These are phyloP conservation scores for Boletus rufocinnamomeus DNA, from an alignment of 768 basidiomycete species.

Conservation along the genomic window DNA sequence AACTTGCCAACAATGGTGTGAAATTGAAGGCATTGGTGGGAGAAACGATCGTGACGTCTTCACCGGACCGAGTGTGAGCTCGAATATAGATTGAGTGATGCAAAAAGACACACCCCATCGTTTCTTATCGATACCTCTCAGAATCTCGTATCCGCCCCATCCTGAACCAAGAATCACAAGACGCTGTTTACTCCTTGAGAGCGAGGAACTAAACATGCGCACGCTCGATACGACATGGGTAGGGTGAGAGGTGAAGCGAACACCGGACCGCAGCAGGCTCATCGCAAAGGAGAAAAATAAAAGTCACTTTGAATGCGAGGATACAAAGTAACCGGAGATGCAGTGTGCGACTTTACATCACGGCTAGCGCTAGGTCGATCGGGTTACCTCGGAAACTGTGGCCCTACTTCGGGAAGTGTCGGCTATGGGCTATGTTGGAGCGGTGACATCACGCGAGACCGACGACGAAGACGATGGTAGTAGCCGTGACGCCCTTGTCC, in stretches of 20 bases:
- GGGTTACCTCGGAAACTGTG: conserved; percentile 20
- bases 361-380: not conserved
- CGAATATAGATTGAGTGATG: not conserved
- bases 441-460: conserved; percentile 9
- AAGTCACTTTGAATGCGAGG: not conserved
- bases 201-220: conserved; percentile 44
- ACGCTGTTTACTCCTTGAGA: conserved; percentile 36
- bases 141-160: conserved; percentile 76
- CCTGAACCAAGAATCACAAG: conserved; percentile 75
- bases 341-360: too few species aligned
- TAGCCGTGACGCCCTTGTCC: conserved; percentile 9
- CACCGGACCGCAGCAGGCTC: conserved; percentile 15
- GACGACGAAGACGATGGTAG: not conserved
- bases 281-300: conserved; percentile 9
- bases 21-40: conserved; percentile 51
- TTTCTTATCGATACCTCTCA: conserved; percentile 67
- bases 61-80: conserved; percentile 4
- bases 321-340: not conserved
- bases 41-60: conserved; percentile 68
- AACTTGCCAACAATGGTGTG: conserved; percentile 50
- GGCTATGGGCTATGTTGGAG: too few species aligned
- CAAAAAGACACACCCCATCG: conserved; percentile 55
- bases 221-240: conserved; percentile 2
- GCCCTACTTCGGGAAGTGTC: not conserved
- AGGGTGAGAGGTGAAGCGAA: conserved; percentile 4